Evolutionary conservation across 2,329 filamentous ascomycete genomes (phyloP).

Genomic region (Gnomoniopsis smithogilvyi): DNA sequence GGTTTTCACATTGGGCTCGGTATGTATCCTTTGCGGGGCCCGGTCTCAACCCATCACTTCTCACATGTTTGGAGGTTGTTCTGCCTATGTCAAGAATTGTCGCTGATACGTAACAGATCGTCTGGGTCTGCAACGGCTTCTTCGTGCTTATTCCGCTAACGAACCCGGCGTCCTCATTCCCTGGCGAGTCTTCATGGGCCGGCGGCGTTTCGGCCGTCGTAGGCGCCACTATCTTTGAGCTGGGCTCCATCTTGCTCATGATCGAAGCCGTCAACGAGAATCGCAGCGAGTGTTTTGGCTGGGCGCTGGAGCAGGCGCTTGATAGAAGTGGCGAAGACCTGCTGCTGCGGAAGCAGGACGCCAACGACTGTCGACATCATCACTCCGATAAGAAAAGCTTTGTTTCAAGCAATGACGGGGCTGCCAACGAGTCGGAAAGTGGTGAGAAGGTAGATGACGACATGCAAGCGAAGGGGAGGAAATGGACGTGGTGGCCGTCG

Average conservation of each 20-base stretch:
- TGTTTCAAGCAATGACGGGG: not conserved
- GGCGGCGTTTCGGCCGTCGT: slow-evolving; percentile 63
- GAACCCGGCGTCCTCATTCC: slow-evolving; percentile 50
- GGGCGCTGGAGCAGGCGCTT: slow-evolving; percentile 56
- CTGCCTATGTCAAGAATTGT: slow-evolving; percentile 28
- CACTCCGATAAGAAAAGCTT: slow-evolving; percentile 15
- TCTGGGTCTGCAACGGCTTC: slow-evolving; percentile 60
- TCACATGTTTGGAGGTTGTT: no score
- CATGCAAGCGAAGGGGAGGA: slow-evolving; percentile 16
- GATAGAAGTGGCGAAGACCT: slow-evolving; percentile 1
- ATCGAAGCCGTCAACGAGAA: slow-evolving; percentile 69
- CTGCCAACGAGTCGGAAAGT: not conserved
- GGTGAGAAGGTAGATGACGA: not conserved
- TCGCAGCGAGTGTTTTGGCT: slow-evolving; percentile 63
- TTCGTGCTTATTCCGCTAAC: slow-evolving; percentile 61
- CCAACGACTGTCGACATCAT: slow-evolving; percentile 19
- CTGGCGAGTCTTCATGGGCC: slow-evolving; percentile 47
- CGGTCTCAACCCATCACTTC: not conserved
- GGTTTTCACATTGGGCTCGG: slow-evolving; percentile 34
- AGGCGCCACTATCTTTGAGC: slow-evolving; percentile 65
- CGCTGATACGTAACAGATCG: slow-evolving; percentile 20
- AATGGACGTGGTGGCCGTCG: slow-evolving; percentile 60
- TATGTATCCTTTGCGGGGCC: no score
- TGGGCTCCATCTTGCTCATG: slow-evolving; percentile 61
- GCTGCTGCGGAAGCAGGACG: slow-evolving; percentile 4